Evolutionary conservation across 257 asterid species (phyloP).

Genomic region (Ophiorrhiza pumila): DNA sequence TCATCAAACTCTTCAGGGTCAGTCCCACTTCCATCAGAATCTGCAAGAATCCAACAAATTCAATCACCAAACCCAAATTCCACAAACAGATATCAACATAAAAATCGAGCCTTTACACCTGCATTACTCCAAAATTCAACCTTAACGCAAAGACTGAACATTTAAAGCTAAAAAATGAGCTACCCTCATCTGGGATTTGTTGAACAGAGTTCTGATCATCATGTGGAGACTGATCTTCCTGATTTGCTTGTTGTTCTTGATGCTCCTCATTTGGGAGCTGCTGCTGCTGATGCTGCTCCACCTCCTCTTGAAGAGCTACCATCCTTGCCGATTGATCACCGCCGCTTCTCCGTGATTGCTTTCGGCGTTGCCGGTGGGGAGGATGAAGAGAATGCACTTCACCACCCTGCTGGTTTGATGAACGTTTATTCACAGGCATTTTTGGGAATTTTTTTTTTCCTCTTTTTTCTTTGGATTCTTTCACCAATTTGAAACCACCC

Average conservation of each 20-base stretch:
- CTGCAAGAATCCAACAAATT: constrained; percentile 23
- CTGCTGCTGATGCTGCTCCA: constrained; percentile 7
- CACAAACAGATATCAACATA: no score
- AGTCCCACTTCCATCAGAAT: constrained; percentile 42
- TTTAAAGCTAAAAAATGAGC: not conserved
- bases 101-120: no score
- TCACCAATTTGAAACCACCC: not conserved
- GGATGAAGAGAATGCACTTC: constrained; percentile 17
- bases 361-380: constrained; percentile 20
- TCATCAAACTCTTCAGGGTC: constrained; percentile 45
- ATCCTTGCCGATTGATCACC: not conserved
- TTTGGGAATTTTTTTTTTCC: not conserved
- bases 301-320: constrained; percentile 1
- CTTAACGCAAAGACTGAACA: constrained; percentile 6
- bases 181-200: constrained; percentile 28
- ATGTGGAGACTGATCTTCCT: not conserved
- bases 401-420: constrained; percentile 23
- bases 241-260: constrained; percentile 5
- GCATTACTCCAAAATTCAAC: not conserved
- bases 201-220: constrained; percentile 23
- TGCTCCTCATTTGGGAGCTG: constrained; percentile 17
- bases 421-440: constrained; percentile 34
- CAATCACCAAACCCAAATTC: constrained; percentile 4
- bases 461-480: not conserved
- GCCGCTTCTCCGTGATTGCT: constrained; percentile 24